A percentile compares a stretch with the other conserved stretches of the same genome.
phyloP scores from a whole-genome alignment of 2,329 filamentous ascomycete species.

The Bimuria novae-zelandiae region DNA sequence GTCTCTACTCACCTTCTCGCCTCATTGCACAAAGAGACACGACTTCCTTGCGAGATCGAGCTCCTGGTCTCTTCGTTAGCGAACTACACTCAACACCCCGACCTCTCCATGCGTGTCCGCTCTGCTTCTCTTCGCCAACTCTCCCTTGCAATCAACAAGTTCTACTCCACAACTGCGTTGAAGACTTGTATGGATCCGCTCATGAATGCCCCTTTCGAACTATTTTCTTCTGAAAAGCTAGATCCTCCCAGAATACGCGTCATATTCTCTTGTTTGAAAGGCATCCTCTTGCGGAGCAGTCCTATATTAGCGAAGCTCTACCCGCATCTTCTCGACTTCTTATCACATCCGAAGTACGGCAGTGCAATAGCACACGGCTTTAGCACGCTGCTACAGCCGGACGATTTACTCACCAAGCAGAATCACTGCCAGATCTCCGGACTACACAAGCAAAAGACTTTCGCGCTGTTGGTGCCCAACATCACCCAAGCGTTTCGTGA shows the following conservation, averaged over 20 bases:
- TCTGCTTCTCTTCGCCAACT: conserved; percentile 49
- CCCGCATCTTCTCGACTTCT: conserved; percentile 53
- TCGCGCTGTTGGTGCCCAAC: conserved; percentile 62
- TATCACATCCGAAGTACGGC: conserved; percentile 56
- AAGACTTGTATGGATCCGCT: conserved; percentile 48
- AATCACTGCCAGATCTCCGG: conserved; percentile 67
- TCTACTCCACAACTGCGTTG: conserved; percentile 47
- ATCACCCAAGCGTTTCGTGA: conserved; percentile 59
- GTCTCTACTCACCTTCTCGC: conserved; percentile 63
- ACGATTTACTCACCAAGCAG: conserved; percentile 63
- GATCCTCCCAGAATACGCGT: conserved; percentile 55
- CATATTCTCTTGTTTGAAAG: conserved; percentile 65
- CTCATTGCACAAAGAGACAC: conserved; percentile 48
- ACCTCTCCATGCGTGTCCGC: conserved; percentile 33
- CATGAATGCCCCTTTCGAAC: conserved; percentile 36
- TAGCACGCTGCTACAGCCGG: conserved; percentile 61
- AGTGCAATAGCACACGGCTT: conserved; percentile 61
- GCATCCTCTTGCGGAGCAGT: conserved; percentile 61
- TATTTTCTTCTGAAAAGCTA: conserved; percentile 38
- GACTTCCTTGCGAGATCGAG: conserved; percentile 38
- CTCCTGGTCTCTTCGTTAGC: conserved; percentile 45
- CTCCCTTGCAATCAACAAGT: conserved; percentile 56
- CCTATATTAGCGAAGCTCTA: conserved; percentile 49
- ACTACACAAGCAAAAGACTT: conserved; percentile 67
- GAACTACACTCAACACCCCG: conserved; percentile 37